Conservation (phyloP, 306 rosid genomes). For the Malus domestica region ASM211411v1 NC_041790.1:33306501-33307000, state of each 20-base stretch:
- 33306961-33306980: too few species aligned
- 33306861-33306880: not conserved
- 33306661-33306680: constrained; percentile 84
- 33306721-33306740: not conserved
- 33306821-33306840: not conserved
- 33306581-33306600: constrained; percentile 91
- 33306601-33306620: constrained; percentile 91
- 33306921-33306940: too few species aligned
- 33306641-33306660: constrained; percentile 94
- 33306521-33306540: constrained; percentile 76
- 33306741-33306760: not conserved
- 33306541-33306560: constrained; percentile 87
- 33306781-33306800: constrained; percentile 40
- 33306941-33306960: too few species aligned
- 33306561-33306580: constrained; percentile 98
- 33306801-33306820: not conserved
- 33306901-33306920: too few species aligned
- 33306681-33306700: constrained; percentile 74
- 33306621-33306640: constrained; percentile 88
- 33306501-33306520: constrained; percentile 97
- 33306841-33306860: not conserved
- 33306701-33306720: not conserved
- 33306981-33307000: too few species aligned
- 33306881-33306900: too few species aligned
- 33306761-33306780: not conserved